phyloP scores from a whole-genome alignment of 2,329 filamentous ascomycete species.

The Hypoxylon sp. region DNA sequence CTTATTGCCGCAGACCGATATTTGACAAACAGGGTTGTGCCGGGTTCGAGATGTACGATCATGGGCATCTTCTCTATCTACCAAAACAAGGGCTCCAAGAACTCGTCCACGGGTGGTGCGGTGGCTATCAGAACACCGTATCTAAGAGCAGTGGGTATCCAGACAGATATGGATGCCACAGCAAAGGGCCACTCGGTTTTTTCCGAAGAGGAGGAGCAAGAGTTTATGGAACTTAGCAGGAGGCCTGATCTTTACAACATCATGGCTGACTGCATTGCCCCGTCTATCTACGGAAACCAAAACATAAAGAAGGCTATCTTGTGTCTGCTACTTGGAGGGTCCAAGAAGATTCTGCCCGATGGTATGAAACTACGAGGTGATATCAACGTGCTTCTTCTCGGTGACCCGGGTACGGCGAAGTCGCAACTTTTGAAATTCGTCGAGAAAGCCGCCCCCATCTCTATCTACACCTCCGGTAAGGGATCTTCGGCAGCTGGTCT shows the following conservation, averaged over 20 bases:
- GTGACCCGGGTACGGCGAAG: conserved; percentile 97
- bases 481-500: conserved; percentile 97
- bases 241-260: conserved; percentile 90
- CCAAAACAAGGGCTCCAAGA: conserved; percentile 87
- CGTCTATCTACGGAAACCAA: conserved; percentile 94
- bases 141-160: conserved; percentile 89
- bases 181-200: conserved; percentile 85
- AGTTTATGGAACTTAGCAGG: conserved; percentile 90
- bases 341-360: conserved; percentile 96
- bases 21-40: conserved; percentile 92
- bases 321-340: conserved; percentile 90
- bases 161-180: conserved; percentile 88
- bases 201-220: conserved; percentile 95
- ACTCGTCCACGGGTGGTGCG: conserved; percentile 75
- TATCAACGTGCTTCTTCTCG: conserved; percentile 95
- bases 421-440: conserved; percentile 98
- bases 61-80: conserved; percentile 99
- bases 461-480: conserved; percentile 98
- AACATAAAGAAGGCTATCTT: conserved; percentile 98
- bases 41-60: conserved; percentile 90
- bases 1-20: conserved; percentile 97
- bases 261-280: conserved; percentile 92
- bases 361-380: conserved; percentile 98
- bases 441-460: conserved; percentile 93
- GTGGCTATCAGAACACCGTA: conserved; percentile 97